Base-by-base conservation (phyloP, 441 rosid genomes). In the Hypseocharis bilobata region DNA sequence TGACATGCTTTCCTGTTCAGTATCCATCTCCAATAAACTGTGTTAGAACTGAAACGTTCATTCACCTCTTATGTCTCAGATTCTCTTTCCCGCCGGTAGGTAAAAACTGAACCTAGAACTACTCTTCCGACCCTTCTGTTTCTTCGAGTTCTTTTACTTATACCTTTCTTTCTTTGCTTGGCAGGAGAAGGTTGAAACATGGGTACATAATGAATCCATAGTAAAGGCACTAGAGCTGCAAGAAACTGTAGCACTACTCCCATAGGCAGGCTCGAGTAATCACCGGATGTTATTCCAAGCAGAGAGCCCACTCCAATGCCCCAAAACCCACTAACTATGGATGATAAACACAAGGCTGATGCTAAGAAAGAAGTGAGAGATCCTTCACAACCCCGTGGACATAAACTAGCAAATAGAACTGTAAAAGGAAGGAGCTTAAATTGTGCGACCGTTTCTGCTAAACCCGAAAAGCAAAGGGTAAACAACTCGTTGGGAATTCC, bases 381-480 rank as follows among this genome's bases (percentile, higher is more conserved):
- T 70, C 94, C 96, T 82, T 86, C 94, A 61, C 86, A 89, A 2
- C 96, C 94, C 69, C 58, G 76, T 0, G 94, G 96, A 66, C 96
- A 89, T 71, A 85, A 72, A 67, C 76, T 83, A 0, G 80, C 91
- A 54, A 87, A 67, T 26, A 82, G 68, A 32, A 86, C 83, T 4
- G 82, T 76, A 52, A 86, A 90, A 0, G 96, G 95, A 38, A 90
- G 88, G 65, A 86, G 76, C 83, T 86, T 88, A 32, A 90, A 90
- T 66, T 90, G 96, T 4, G 91, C 88, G 0, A 85, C 64, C 10
- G 76, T 70, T 74, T 90, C 96, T 0, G 95, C 89, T 60, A 90
- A 71, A 69, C 95, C 87, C 2, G 92, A 86, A 38, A 84, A 90
- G 68, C 85, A 83, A 34, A 79, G 83, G 51, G 78, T 84, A 60